Conservation (phyloP, 164 flowering plant genomes). For the Stephania yunnanensis region DNA sequence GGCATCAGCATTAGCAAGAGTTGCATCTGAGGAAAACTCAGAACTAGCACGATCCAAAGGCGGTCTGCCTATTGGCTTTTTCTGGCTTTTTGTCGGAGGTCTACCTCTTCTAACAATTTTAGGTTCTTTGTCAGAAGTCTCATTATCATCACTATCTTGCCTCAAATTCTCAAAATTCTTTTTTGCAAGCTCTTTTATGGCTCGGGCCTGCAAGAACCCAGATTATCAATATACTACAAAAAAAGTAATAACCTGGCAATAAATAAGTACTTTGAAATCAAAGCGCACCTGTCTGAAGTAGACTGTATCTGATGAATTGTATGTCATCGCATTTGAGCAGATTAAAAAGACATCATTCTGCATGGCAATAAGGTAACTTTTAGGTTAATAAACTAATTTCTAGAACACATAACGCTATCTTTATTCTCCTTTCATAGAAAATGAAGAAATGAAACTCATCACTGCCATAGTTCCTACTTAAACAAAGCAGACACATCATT, state of each 20-base stretch:
- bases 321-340: constrained; percentile 90
- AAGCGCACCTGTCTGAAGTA: constrained; percentile 76
- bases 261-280: background rate
- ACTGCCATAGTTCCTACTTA: background rate
- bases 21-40: constrained; percentile 50
- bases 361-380: constrained; percentile 15
- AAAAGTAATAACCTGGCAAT: background rate
- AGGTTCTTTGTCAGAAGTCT: constrained; percentile 22
- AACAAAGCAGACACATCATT: background rate
- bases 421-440: background rate
- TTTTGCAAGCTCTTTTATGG: constrained; percentile 84
- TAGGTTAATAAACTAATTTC: background rate
- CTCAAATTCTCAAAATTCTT: constrained; percentile 78
- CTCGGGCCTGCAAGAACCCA: constrained; percentile 52
- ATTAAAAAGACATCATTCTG: constrained; percentile 82
- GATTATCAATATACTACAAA: background rate
- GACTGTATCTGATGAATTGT: constrained; percentile 81
- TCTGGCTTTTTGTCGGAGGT: constrained; percentile 52
- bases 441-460: background rate
- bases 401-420: background rate
- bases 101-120: constrained; percentile 53
- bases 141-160: constrained; percentile 60
- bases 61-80: constrained; percentile 33
- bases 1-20: constrained; percentile 48
- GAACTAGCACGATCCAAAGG: constrained; percentile 41